These are phyloP conservation scores for Triticum turgidum DNA, from an alignment of 176 grass and related monocot species.

Conservation along the genomic window DNA sequence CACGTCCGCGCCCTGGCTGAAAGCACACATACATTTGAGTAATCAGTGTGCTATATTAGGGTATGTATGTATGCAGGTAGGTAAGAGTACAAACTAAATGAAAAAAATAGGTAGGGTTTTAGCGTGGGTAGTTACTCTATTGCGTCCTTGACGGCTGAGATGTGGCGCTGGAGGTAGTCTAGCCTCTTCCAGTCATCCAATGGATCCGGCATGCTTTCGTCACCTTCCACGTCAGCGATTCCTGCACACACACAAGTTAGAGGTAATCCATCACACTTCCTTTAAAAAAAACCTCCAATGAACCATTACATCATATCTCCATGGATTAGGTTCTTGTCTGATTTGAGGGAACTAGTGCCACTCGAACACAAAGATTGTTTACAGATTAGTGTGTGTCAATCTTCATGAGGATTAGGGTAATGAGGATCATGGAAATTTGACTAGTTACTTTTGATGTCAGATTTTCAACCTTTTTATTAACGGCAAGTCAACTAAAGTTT, in stretches of 20 bases:
- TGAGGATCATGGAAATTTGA: background rate
- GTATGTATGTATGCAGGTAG: background rate
- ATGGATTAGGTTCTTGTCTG: background rate
- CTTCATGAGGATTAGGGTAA: background rate
- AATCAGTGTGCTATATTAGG: background rate
- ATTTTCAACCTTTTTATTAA: background rate
- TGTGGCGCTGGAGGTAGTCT: slow-evolving; percentile 15
- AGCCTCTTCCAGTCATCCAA: background rate
- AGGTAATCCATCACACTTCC: background rate
- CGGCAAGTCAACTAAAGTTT: background rate
- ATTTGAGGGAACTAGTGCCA: too few species aligned
- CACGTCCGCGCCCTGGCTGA: too few species aligned
- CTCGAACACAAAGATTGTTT: background rate
- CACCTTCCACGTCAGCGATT: background rate
- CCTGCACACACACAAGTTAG: background rate
- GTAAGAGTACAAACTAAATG: background rate
- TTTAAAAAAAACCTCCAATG: background rate
- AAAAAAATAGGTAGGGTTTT: background rate
- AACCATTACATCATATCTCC: too few species aligned
- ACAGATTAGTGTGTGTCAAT: background rate
- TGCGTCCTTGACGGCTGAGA: background rate
- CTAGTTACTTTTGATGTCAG: background rate
- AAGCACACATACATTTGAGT: background rate
- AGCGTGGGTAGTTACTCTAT: background rate
- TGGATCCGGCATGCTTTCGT: background rate